Evolutionary conservation across 805 yeast species (phyloP).

Genomic region (Starmerella floris): DNA sequence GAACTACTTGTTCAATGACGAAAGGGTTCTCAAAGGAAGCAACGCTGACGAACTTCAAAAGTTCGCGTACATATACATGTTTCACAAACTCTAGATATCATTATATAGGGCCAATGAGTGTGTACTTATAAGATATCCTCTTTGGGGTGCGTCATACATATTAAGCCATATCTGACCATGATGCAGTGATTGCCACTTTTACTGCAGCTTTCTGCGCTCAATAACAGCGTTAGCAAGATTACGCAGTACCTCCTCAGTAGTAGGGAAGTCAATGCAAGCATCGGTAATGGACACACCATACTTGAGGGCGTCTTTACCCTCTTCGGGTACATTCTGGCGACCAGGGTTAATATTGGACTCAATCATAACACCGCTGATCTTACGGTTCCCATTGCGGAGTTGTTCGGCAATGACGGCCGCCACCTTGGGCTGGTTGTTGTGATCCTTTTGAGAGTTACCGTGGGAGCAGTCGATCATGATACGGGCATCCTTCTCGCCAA

Average conservation of each 20-base stretch:
- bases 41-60: constrained; percentile 34
- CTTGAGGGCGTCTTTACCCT: constrained; percentile 57
- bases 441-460: constrained; percentile 86
- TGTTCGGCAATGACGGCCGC: constrained; percentile 68
- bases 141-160: no score
- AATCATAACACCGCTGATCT: constrained; percentile 90
- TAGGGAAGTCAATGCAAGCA: constrained; percentile 87
- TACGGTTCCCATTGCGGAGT: constrained; percentile 54
- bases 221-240: constrained; percentile 68
- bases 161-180: no score
- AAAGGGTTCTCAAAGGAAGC: constrained; percentile 53
- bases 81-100: constrained; percentile 11
- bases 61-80: constrained; percentile 38
- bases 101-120: no score
- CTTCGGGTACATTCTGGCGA: constrained; percentile 61
- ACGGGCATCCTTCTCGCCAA: constrained; percentile 32
- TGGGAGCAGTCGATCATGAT: constrained; percentile 97
- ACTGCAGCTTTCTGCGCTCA: constrained; percentile 42
- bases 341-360: constrained; percentile 89
- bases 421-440: constrained; percentile 85
- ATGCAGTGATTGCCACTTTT: not conserved
- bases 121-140: no score
- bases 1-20: constrained; percentile 83
- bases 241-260: constrained; percentile 59
- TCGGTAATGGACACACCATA: constrained; percentile 97